phyloP scores from a whole-genome alignment of 2,329 filamentous ascomycete species.

The Verticillium longisporum region DNA sequence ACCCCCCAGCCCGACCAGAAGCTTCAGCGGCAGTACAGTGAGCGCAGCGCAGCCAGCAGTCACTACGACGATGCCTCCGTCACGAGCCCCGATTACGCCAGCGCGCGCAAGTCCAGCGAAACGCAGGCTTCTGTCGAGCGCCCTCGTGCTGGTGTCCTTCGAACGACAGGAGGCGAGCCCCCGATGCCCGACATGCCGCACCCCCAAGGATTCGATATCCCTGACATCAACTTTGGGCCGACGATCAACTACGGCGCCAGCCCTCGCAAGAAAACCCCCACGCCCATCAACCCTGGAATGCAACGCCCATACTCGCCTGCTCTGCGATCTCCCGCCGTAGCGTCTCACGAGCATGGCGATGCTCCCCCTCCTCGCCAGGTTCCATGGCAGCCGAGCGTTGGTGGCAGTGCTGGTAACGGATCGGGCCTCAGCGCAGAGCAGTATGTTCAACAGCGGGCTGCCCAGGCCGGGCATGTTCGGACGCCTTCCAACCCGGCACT shows the following conservation, averaged over 20 bases:
- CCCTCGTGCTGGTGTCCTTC: slow-evolving; percentile 72
- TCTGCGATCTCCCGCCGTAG: slow-evolving; percentile 14
- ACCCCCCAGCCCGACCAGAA: slow-evolving; percentile 14
- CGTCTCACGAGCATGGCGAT: slow-evolving; percentile 33
- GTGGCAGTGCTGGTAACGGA: slow-evolving; percentile 36
- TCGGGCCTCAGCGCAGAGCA: slow-evolving; percentile 68
- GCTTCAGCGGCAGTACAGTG: slow-evolving; percentile 27
- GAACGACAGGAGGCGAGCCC: slow-evolving; percentile 52
- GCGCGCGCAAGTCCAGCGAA: slow-evolving; percentile 51
- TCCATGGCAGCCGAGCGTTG: slow-evolving; percentile 70
- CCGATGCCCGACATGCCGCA: slow-evolving; percentile 11
- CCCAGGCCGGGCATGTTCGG: slow-evolving; percentile 53
- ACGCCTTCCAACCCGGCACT: slow-evolving; percentile 37
- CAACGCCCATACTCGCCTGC: slow-evolving; percentile 25
- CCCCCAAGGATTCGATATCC: slow-evolving; percentile 48
- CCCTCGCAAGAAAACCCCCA: slow-evolving; percentile 22
- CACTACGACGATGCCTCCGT: slow-evolving; percentile 58
- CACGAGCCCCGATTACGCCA: slow-evolving; percentile 71
- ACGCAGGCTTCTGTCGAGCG: slow-evolving; percentile 48
- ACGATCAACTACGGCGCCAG: slow-evolving; percentile 59
- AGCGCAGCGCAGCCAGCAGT: slow-evolving; percentile 33
- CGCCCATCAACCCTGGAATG: slow-evolving; percentile 13
- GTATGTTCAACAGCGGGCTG: slow-evolving; percentile 72
- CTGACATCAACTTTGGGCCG: slow-evolving; percentile 77
- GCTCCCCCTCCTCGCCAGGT: slow-evolving; percentile 52